phyloP scores from a whole-genome alignment of 2,329 filamentous ascomycete genomes.

The Sporothrix sp. region DNA sequence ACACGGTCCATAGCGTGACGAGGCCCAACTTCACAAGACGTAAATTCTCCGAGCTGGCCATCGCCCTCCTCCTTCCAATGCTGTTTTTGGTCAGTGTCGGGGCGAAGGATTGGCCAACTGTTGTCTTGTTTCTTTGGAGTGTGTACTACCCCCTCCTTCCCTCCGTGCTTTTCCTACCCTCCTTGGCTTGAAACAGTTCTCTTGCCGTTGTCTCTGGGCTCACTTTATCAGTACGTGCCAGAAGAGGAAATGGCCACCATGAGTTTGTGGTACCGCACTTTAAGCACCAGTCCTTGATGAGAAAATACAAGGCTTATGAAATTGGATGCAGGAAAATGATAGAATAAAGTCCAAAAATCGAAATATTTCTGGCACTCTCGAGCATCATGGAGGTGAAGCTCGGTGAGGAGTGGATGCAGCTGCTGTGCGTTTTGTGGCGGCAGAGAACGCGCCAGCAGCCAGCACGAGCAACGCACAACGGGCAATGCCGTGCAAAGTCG shows the following conservation, averaged over 20 bases:
- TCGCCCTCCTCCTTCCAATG: too few species aligned
- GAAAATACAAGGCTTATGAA: too few species aligned
- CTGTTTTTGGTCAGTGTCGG: not conserved
- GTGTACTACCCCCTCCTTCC: not conserved
- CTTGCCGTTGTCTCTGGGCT: not conserved
- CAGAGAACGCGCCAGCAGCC: not conserved
- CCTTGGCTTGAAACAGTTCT: not conserved
- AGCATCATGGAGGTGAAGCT: not conserved
- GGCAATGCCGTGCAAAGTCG: not conserved
- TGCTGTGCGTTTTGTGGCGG: not conserved
- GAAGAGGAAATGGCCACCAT: not conserved
- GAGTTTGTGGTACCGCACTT: too few species aligned
- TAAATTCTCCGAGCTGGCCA: not conserved
- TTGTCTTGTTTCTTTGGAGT: not conserved
- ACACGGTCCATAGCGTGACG: not conserved
- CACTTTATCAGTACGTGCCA: too few species aligned
- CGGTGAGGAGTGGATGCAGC: not conserved
- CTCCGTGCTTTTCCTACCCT: not conserved
- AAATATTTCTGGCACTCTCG: too few species aligned
- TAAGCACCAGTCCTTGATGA: too few species aligned
- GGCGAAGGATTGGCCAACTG: not conserved
- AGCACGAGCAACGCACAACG: not conserved
- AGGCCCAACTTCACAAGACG: not conserved
- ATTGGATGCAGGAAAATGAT: too few species aligned
- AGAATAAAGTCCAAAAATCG: not conserved